Evolutionary conservation across 768 basidiomycete genomes (phyloP), one percentile per base, ranked within the genome.

Genomic region (Naganishia friedmannii): DNA sequence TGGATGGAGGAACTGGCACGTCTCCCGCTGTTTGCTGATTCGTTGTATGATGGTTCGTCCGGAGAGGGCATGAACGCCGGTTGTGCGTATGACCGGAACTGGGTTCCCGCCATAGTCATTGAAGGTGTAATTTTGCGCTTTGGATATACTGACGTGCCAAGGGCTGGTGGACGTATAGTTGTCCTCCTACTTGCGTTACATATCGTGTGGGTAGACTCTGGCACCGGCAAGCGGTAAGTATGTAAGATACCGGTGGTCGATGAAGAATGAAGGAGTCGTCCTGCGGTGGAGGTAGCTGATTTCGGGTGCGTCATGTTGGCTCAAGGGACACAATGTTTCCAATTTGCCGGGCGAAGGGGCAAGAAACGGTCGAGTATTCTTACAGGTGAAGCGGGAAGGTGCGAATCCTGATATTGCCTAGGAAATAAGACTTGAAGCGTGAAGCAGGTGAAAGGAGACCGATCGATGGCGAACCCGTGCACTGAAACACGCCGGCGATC

Each of bases 81-180:
- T 63, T 63, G 60, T 26, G 60, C 60, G 39, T 63, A 63, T 26
- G 23, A 34, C 17, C 60, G 60, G 39, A 63, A 10, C 17, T 63
- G 60, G 2, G 26, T 23, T 26, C n/a, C n/a, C 48, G 23, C 48
- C 48, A 21, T 3, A 3, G 48, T 21, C n/a, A 12, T 12, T 13
- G 15, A 2, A 2, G 21, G 48, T 7, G 15, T 51, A 3, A 26
- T 13, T 26, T 3, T 51, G 3, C 48, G 48, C 48, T 23, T 51
- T n/a, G n/a, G 23, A 12, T n/a, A 23, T 3, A 3, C 4, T 23
- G 48, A n/a, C 21, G 23, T 51, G 48, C n/a, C 48, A 3, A 13
- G 13, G n/a, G 48, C 15, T 21, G 48, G 6, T 26, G 48, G 23
- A 3, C 4, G 13, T n/a, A 23, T n/a, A 3, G 23, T 51, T 7